Percentiles rank a stretch among this genome's conserved stretches.
Evolutionary conservation across 208 protist species (phyloP).

Genomic region (Naegleria gruberi): DNA sequence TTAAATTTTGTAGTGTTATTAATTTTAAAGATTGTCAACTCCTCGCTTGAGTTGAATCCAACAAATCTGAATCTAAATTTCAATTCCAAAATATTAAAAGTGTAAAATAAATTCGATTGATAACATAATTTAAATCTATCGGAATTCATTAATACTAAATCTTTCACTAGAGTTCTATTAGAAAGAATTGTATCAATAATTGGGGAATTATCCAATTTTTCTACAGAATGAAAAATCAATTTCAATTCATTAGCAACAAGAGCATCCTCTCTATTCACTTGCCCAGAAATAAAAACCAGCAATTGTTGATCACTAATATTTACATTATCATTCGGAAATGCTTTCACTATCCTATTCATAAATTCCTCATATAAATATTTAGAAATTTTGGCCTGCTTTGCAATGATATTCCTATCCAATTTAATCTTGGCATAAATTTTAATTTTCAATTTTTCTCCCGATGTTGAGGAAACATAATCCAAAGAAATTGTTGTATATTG

Average conservation of each 20-base stretch:
- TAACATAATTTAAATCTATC: background rate
- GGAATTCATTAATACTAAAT: background rate
- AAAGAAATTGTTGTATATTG: background rate
- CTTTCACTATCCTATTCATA: background rate
- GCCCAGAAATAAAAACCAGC: background rate
- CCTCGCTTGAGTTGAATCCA: too few relatives aligned
- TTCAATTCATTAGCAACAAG: background rate
- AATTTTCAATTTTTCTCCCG: background rate
- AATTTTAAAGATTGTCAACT: too few relatives aligned
- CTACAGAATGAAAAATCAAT: too few relatives aligned
- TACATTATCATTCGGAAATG: background rate
- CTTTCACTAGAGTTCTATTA: background rate
- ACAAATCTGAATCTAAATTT: background rate
- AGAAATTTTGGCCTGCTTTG: background rate
- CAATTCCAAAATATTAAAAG: background rate
- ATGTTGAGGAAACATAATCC: background rate
- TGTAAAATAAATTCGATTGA: background rate
- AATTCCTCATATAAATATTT: background rate
- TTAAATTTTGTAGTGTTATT: too few relatives aligned
- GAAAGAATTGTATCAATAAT: background rate
- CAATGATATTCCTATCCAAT: background rate
- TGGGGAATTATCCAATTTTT: background rate
- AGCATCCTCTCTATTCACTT: background rate
- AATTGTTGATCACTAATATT: background rate
- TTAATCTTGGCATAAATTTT: background rate